A percentile compares a stretch with the other conserved stretches of the same genome.
phyloP scores from a whole-genome alignment of 345 rosid species.

The Hibiscus syriacus region DNA sequence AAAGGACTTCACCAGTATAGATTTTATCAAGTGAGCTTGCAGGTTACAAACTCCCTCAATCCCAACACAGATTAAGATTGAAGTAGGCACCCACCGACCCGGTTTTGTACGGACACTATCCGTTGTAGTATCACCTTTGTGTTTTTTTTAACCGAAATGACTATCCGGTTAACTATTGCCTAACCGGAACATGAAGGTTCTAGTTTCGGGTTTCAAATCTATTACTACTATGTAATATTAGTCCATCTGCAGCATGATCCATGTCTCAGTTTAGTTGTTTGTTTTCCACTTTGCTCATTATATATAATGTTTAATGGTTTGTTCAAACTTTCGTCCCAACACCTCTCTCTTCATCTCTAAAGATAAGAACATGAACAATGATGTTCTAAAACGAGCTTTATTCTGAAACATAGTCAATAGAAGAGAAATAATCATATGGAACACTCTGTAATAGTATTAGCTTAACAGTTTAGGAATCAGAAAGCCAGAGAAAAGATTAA shows the following conservation, averaged over 20 bases:
- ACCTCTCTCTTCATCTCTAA: not conserved
- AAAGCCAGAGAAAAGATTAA: slow-evolving; percentile 51
- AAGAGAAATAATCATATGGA: no score
- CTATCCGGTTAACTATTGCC: not conserved
- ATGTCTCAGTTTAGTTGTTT: not conserved
- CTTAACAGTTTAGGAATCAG: no score
- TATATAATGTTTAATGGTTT: not conserved
- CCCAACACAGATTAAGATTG: no score
- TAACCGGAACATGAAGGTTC: not conserved
- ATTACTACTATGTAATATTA: not conserved
- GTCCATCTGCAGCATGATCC: not conserved
- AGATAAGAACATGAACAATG: not conserved
- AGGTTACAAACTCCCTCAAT: no score
- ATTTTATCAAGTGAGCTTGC: no score
- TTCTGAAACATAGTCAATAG: not conserved
- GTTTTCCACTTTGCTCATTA: not conserved
- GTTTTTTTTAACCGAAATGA: not conserved
- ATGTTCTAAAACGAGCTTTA: not conserved
- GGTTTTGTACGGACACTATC: no score
- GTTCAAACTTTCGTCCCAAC: not conserved
- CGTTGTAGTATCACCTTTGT: not conserved
- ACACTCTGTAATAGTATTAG: no score
- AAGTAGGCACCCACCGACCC: no score
- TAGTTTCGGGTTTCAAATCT: not conserved
- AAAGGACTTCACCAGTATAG: no score